Evolutionary conservation across 441 rosid species (phyloP).

Genomic region (Euphorbia corollata): DNA sequence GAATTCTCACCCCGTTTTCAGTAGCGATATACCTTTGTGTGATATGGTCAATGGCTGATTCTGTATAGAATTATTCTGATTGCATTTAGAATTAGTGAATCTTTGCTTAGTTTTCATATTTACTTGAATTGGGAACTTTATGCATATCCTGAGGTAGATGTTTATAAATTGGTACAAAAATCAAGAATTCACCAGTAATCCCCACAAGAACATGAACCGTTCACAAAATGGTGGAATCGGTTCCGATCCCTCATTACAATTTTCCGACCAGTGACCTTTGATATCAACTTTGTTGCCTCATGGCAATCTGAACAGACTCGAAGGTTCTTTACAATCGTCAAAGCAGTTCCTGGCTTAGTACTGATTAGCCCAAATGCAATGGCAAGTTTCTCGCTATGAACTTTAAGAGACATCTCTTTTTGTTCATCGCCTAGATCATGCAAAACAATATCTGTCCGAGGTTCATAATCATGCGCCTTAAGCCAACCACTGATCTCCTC

Average conservation of each 20-base stretch:
- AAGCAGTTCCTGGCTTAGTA: slow-evolving; percentile 40
- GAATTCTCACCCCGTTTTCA: slow-evolving; percentile 4
- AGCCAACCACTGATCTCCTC: slow-evolving; percentile 41
- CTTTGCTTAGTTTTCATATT: neutral
- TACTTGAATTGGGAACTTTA: too few relatives aligned
- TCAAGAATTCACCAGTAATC: slow-evolving; percentile 49
- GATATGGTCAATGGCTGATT: slow-evolving; percentile 13
- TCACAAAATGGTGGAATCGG: slow-evolving; percentile 56
- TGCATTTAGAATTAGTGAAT: neutral
- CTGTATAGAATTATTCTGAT: slow-evolving; percentile 24
- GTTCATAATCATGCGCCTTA: slow-evolving; percentile 34
- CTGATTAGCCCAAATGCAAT: slow-evolving; percentile 57
- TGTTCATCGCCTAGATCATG: slow-evolving; percentile 41
- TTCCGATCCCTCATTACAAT: slow-evolving; percentile 64
- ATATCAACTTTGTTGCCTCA: slow-evolving; percentile 42
- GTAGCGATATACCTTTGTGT: slow-evolving; percentile 13
- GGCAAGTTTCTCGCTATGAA: slow-evolving; percentile 63
- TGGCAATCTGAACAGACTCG: slow-evolving; percentile 60
- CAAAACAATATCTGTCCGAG: slow-evolving; percentile 41
- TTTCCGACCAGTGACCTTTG: slow-evolving; percentile 45
- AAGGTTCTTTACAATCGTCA: slow-evolving; percentile 55
- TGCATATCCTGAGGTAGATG: neutral
- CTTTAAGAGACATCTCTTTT: slow-evolving; percentile 47
- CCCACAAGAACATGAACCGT: slow-evolving; percentile 62
- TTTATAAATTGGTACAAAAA: neutral